Base-by-base conservation (phyloP, 2,329 filamentous ascomycete genomes). In the Lithohypha guttulata region DNA sequence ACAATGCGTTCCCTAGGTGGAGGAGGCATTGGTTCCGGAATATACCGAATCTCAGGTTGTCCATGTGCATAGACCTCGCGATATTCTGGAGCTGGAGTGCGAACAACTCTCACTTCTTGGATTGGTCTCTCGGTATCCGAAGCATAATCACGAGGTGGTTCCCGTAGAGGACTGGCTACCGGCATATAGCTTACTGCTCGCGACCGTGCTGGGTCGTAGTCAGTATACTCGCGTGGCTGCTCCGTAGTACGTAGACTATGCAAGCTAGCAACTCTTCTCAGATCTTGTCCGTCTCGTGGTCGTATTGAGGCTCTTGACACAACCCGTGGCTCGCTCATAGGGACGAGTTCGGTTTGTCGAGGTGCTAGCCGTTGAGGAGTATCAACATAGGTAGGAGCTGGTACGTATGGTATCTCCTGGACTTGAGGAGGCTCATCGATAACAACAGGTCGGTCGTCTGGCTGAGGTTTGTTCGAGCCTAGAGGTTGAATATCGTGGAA, bases 1-100 rank as follows among this genome's bases (percentile, higher is more conserved):
- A 93, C 70, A 46, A 94, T 80, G 45, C 79, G 76, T 40, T 78
- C 66, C 31, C 73, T 64, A 13, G 73, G 69, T 5, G 73, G 67
- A 34, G 66, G 66, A 27, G 55, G 50, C 20, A 58, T 51, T 25
- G 63, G 44, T 43, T 65, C 63, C 34, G 61, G 53, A 32, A 54
- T 42, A 38, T 58, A 52, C 26, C 64, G 66, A 28, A 58, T 55
- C 22, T 66, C 63, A 21, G 70, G 63, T 19, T 55, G 54, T 25
- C 58, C 59, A 35, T 63, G 60, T 28, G 60, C 58, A 44, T 64
- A 66, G n/a, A 58, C 45, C 33, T 63, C 61, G 14, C 57, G 59
- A 40, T 60, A 59, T 14, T 54, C 48, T 8, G 60, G 55, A 4
- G 55, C 57, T 3, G 53, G 50, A 7, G 54, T 58, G 22, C 53